These are phyloP conservation scores for Tulasnella sp. DNA, from an alignment of 768 basidiomycete genomes.

Conservation along the genomic window DNA sequence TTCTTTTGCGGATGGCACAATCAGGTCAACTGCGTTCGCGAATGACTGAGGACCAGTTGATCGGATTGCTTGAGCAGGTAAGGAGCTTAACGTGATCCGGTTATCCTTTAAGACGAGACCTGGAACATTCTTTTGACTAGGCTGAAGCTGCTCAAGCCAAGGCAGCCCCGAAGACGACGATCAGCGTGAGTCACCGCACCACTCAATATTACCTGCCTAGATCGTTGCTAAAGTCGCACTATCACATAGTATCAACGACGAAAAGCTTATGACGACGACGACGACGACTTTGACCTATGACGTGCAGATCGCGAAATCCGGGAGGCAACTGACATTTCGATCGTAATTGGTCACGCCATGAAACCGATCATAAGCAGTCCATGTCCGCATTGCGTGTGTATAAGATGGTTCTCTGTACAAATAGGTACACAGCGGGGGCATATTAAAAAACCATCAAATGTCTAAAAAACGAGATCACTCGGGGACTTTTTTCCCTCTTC, in stretches of 20 bases:
- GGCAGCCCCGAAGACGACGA: not conserved
- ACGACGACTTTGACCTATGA: slow-evolving; percentile 33
- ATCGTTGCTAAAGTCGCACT: not conserved
- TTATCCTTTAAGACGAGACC: slow-evolving; percentile 47
- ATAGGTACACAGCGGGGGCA: not conserved
- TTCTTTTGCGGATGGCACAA: slow-evolving; percentile 76
- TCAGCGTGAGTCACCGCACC: not conserved
- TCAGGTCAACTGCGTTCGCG: slow-evolving; percentile 68
- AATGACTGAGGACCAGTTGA: slow-evolving; percentile 73
- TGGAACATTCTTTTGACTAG: slow-evolving; percentile 4
- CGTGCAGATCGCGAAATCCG: not conserved
- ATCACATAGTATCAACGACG: slow-evolving; percentile 50
- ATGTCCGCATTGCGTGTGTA: not conserved
- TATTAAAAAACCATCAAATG: not conserved
- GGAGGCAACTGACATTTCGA: not conserved
- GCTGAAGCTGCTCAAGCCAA: slow-evolving; percentile 5
- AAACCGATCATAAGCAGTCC: not conserved
- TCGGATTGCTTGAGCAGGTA: slow-evolving; percentile 81
- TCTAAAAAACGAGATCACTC: not conserved
- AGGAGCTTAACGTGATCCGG: not conserved
- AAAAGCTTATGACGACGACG: slow-evolving; percentile 54
- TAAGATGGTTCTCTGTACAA: not conserved
- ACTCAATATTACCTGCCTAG: slow-evolving; percentile 3
- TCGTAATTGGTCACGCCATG: not conserved
- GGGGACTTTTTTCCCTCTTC: not conserved